These are phyloP conservation scores for Penicillium sp. DNA, from an alignment of 2,329 filamentous ascomycete genomes.

Conservation along the genomic window DNA sequence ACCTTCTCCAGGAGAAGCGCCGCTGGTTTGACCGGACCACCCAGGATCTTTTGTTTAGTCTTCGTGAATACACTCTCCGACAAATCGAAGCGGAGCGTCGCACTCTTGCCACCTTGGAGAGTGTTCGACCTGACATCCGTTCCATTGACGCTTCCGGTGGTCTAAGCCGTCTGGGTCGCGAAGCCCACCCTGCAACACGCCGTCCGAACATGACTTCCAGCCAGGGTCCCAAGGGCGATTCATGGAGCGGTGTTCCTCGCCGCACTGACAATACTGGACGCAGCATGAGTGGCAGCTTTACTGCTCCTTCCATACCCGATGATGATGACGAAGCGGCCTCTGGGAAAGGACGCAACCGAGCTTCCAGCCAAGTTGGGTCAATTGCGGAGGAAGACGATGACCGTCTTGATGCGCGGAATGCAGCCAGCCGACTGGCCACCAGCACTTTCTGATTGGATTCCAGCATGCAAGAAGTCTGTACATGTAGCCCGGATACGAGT, in stretches of 20 bases:
- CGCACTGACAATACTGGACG: constrained; percentile 73
- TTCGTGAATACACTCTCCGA: constrained; percentile 88
- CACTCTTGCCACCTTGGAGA: constrained; percentile 87
- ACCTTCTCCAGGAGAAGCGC: constrained; percentile 81
- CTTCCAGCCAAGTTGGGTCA: constrained; percentile 45
- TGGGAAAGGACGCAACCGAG: constrained; percentile 46
- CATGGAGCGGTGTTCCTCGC: constrained; percentile 91
- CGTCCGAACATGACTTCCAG: constrained; percentile 76
- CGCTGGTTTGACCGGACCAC: constrained; percentile 87
- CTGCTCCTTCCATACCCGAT: constrained; percentile 57
- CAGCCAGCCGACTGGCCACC: constrained; percentile 85
- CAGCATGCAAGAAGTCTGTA: constrained; percentile 26
- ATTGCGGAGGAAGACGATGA: constrained; percentile 66
- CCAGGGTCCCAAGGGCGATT: constrained; percentile 95
- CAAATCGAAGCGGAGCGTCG: constrained; percentile 94
- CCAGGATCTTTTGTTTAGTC: constrained; percentile 73
- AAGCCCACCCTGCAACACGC: constrained; percentile 72
- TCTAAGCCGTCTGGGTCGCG: constrained; percentile 81
- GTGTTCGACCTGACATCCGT: constrained; percentile 85
- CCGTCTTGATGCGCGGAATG: constrained; percentile 89
- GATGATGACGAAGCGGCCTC: constrained; percentile 54
- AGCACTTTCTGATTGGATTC: constrained; percentile 70
- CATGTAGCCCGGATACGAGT: constrained; percentile 33
- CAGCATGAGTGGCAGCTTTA: constrained; percentile 70
- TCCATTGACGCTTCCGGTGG: constrained; percentile 89